Conservation (phyloP, 257 asterid species). For the Solanum sparsipilum region DNA sequence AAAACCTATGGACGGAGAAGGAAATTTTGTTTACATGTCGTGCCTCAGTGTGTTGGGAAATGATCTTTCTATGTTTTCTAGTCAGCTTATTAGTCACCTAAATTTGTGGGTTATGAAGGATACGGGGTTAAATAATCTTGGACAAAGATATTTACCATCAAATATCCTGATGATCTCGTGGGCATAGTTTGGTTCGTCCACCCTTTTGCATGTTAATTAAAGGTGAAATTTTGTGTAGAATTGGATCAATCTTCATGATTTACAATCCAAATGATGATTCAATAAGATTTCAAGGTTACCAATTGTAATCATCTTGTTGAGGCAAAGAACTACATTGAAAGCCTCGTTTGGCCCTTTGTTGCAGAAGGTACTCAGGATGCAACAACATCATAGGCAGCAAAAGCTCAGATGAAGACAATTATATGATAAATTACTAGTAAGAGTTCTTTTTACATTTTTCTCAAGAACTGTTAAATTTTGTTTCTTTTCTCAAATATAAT, state of each 20-base stretch:
- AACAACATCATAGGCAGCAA: background rate
- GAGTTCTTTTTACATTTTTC: background rate
- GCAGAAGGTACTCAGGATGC: background rate
- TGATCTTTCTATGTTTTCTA: background rate
- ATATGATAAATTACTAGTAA: background rate
- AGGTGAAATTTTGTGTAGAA: conserved; percentile 22
- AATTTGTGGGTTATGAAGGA: background rate
- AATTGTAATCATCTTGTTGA: background rate
- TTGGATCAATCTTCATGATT: conserved; percentile 12
- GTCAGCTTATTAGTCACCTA: background rate
- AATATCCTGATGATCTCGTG: background rate
- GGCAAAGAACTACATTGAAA: conserved; percentile 21
- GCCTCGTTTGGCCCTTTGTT: conserved; percentile 15
- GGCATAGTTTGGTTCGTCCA: background rate
- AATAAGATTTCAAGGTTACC: conserved; percentile 10
- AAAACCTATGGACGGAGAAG: background rate
- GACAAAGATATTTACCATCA: background rate
- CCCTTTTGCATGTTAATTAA: conserved; percentile 21
- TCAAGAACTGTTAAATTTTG: background rate
- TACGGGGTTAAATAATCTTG: background rate
- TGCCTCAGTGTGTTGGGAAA: background rate
- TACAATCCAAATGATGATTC: conserved; percentile 18
- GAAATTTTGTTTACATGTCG: background rate
- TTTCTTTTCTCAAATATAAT: background rate
- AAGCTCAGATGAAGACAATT: background rate